These are phyloP conservation scores for Aspergillus sp. DNA, from an alignment of 2,329 filamentous ascomycete genomes.

Conservation along the genomic window DNA sequence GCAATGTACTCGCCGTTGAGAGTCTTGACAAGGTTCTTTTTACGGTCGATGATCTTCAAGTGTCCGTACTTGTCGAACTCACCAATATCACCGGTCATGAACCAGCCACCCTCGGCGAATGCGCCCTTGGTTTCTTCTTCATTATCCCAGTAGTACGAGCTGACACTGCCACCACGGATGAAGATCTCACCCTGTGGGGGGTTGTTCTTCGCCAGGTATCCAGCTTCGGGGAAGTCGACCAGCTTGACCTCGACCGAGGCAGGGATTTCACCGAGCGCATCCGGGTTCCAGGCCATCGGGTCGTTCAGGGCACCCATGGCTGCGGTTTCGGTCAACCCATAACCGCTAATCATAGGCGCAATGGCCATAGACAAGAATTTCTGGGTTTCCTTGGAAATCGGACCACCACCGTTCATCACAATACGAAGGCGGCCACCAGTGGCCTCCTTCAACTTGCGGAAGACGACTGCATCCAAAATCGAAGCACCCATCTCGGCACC, in stretches of 20 bases:
- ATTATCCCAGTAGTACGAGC: slow-evolving; percentile 77
- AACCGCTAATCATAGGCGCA: slow-evolving; percentile 89
- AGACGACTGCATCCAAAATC: slow-evolving; percentile 76
- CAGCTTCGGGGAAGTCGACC: slow-evolving; percentile 83
- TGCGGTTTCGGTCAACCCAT: slow-evolving; percentile 89
- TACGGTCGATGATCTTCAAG: slow-evolving; percentile 83
- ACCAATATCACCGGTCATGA: slow-evolving; percentile 94
- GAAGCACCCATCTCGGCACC: slow-evolving; percentile 50
- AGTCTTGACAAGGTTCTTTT: slow-evolving; percentile 98
- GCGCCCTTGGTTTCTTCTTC: slow-evolving; percentile 76
- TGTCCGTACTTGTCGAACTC: slow-evolving; percentile 79
- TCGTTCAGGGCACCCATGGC: slow-evolving; percentile 59
- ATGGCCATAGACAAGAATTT: slow-evolving; percentile 88
- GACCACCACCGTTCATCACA: slow-evolving; percentile 90
- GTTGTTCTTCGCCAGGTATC: slow-evolving; percentile 69
- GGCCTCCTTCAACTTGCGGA: slow-evolving; percentile 84
- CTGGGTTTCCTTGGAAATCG: slow-evolving; percentile 80
- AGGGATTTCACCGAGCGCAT: slow-evolving; percentile 72
- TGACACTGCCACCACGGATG: slow-evolving; percentile 73
- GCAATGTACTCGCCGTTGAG: slow-evolving; percentile 95
- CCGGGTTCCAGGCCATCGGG: slow-evolving; percentile 76
- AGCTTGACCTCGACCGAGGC: slow-evolving; percentile 82
- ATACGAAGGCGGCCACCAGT: slow-evolving; percentile 86
- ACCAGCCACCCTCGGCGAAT: slow-evolving; percentile 84
- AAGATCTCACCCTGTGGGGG: slow-evolving; percentile 90